A percentile compares a stretch with the other conserved stretches of the same genome.
These are phyloP conservation scores for Suillus cothurnatus DNA, from an alignment of 768 basidiomycete species.

Conservation along the genomic window DNA sequence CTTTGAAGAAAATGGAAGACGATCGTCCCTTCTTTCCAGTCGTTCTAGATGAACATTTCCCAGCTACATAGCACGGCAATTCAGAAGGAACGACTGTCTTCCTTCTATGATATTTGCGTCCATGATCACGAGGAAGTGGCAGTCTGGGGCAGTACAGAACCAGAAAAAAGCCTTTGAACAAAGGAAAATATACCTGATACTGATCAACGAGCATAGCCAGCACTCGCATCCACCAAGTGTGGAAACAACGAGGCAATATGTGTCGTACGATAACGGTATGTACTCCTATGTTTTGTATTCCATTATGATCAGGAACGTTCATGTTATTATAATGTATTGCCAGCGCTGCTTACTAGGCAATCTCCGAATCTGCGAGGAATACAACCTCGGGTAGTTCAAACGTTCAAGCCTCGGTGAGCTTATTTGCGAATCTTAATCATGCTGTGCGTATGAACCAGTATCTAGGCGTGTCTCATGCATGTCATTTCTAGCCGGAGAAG, in stretches of 20 bases:
- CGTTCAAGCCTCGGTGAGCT: neutral
- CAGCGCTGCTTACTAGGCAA: neutral
- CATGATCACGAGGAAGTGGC: neutral
- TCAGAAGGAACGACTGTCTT: neutral
- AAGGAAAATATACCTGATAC: neutral
- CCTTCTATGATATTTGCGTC: neutral
- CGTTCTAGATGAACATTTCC: neutral
- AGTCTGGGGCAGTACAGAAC: neutral
- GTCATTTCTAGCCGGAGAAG: conserved; percentile 5
- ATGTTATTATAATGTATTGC: neutral
- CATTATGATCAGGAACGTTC: neutral
- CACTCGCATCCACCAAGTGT: neutral
- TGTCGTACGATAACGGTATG: neutral
- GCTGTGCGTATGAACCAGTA: neutral
- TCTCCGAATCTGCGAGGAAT: conserved; percentile 3
- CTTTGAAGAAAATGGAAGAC: neutral
- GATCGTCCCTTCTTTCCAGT: neutral
- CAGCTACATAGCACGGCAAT: neutral
- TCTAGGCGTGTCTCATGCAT: neutral
- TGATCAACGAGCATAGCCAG: neutral
- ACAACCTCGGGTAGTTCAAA: neutral
- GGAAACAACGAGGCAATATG: conserved; percentile 1
- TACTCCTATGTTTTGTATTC: neutral
- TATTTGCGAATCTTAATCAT: neutral
- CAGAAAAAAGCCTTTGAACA: neutral